Conservation (phyloP, 176 grass and related monocot genomes). For the Pharus latifolius region DNA sequence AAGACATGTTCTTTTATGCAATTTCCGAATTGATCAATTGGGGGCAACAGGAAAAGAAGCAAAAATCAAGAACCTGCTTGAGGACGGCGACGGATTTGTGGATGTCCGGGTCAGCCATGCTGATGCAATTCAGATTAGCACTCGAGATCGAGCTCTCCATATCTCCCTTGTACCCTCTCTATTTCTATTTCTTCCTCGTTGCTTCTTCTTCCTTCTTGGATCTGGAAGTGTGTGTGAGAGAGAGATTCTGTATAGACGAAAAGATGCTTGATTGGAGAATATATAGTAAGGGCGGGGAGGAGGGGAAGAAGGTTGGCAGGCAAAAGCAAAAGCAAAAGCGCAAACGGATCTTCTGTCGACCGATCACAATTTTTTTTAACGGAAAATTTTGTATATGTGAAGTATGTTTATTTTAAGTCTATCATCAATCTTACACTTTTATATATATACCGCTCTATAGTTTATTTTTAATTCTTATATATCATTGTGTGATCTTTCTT, state of each 20-base stretch:
- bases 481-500: too few relatives aligned
- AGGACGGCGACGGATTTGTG: conserved; percentile 68
- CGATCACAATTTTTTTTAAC: too few relatives aligned
- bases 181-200: neutral
- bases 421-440: too few relatives aligned
- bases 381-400: too few relatives aligned
- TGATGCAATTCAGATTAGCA: conserved; percentile 66
- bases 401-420: too few relatives aligned
- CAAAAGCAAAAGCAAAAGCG: neutral
- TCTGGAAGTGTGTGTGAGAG: too few relatives aligned
- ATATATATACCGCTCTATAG: too few relatives aligned
- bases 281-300: neutral
- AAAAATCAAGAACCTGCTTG: conserved; percentile 51
- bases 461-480: too few relatives aligned
- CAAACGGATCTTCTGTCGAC: neutral
- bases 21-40: too few relatives aligned
- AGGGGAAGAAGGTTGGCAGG: conserved; percentile 4
- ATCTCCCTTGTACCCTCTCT: neutral
- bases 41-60: neutral
- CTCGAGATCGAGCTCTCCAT: conserved; percentile 50
- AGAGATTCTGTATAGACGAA: too few relatives aligned
- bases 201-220: neutral
- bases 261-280: too few relatives aligned
- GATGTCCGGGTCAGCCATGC: conserved; percentile 53
- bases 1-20: too few relatives aligned